These are phyloP conservation scores for Mycena vitilis DNA, from an alignment of 768 basidiomycete genomes.

Conservation along the genomic window DNA sequence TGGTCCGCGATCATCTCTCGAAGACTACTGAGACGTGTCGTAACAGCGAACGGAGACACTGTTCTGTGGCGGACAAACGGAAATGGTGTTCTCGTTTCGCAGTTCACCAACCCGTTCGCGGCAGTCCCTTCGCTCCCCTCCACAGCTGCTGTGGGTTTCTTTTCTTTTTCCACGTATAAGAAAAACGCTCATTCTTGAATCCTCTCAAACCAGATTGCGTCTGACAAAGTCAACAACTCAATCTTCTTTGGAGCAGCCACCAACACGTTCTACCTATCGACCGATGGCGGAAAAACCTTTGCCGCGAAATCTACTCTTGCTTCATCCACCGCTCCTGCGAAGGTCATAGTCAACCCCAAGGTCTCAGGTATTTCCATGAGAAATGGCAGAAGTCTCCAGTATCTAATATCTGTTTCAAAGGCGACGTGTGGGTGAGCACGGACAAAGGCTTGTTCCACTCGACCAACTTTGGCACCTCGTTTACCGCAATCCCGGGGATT, in stretches of 20 bases:
- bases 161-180: too few relatives aligned
- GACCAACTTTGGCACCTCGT: slow-evolving; percentile 61
- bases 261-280: slow-evolving; percentile 69
- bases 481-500: slow-evolving; percentile 59
- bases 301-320: slow-evolving; percentile 55
- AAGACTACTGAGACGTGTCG: slow-evolving; percentile 43
- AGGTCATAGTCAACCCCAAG: slow-evolving; percentile 65
- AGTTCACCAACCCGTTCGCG: slow-evolving; percentile 60
- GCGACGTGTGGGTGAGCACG: slow-evolving; percentile 75
- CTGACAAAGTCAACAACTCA: slow-evolving; percentile 68
- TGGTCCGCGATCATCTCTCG: neutral
- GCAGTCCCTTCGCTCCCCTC: slow-evolving; percentile 65
- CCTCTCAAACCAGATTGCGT: slow-evolving; percentile 57
- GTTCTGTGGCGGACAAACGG: slow-evolving; percentile 66
- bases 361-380: slow-evolving; percentile 30
- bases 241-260: slow-evolving; percentile 71
- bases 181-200: too few relatives aligned
- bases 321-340: slow-evolving; percentile 59
- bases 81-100: slow-evolving; percentile 65
- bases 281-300: slow-evolving; percentile 67
- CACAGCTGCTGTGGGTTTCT: slow-evolving; percentile 44
- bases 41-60: slow-evolving; percentile 64
- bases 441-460: slow-evolving; percentile 69
- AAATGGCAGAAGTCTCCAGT: too few relatives aligned
- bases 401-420: slow-evolving; percentile 42